Evolutionary conservation across 2,329 filamentous ascomycete genomes (phyloP).

Genomic region (Botryotinia calthae): DNA sequence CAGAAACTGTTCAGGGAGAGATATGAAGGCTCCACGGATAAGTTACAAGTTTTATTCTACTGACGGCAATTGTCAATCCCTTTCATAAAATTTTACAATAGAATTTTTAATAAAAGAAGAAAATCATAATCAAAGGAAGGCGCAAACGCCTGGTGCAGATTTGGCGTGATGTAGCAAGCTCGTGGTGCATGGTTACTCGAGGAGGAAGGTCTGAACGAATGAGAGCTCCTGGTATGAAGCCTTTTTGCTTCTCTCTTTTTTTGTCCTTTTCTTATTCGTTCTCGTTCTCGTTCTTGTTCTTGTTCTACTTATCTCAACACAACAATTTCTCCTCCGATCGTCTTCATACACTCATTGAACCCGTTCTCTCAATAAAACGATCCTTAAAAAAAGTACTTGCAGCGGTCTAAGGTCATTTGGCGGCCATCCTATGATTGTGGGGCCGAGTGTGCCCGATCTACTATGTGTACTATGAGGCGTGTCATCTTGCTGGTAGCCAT

Average conservation of each 20-base stretch:
- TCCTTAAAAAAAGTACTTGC: background rate
- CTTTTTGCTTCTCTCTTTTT: background rate
- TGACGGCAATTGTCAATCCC: slow-evolving; percentile 37
- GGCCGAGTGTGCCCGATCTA: background rate
- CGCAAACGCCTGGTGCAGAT: background rate
- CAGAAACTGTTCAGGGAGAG: slow-evolving; percentile 67
- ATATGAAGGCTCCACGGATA: slow-evolving; percentile 57
- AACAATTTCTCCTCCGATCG: background rate
- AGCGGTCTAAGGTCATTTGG: background rate
- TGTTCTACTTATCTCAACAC: background rate
- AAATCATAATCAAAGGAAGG: slow-evolving; percentile 4
- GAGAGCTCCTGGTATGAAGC: background rate
- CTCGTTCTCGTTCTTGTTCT: slow-evolving; percentile 11
- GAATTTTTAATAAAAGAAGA: background rate
- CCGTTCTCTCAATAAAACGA: background rate
- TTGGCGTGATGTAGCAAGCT: background rate
- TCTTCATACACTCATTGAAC: background rate
- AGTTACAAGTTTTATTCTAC: slow-evolving; percentile 64
- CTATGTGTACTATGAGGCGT: slow-evolving; percentile 20
- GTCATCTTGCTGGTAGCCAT: slow-evolving; percentile 21
- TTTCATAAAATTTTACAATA: background rate
- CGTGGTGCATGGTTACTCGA: background rate
- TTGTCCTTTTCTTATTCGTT: background rate
- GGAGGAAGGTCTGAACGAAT: background rate
- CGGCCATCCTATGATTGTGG: background rate